A percentile compares a stretch with the other conserved stretches of the same genome.
phyloP scores from a whole-genome alignment of 2,329 filamentous ascomycete species.

The Fusarium concolor region DNA sequence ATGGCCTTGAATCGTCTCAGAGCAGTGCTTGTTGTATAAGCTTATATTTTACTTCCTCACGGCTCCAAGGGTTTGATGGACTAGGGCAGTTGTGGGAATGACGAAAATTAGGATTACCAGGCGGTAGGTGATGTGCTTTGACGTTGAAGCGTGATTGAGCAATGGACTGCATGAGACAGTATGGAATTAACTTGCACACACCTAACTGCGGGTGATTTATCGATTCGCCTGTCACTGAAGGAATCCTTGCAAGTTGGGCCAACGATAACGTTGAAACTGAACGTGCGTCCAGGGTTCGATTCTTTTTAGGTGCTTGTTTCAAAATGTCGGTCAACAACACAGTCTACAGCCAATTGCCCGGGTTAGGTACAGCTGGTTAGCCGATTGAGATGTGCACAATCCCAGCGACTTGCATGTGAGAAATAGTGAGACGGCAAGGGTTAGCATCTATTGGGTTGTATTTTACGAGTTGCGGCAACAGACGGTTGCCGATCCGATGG shows the following conservation, averaged over 20 bases:
- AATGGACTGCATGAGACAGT: background rate
- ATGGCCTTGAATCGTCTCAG: background rate
- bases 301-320: constrained; percentile 6
- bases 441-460: constrained; percentile 6
- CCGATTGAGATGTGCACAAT: constrained; percentile 20
- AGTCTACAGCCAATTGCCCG: background rate
- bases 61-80: background rate
- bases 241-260: constrained; percentile 2
- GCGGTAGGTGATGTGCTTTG: constrained; percentile 14
- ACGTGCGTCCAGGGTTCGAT: constrained; percentile 14
- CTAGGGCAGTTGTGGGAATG: background rate
- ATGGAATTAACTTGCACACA: background rate
- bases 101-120: constrained; percentile 5
- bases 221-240: constrained; percentile 5
- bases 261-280: background rate
- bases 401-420: constrained; percentile 29
- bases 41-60: background rate
- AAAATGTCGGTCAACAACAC: constrained; percentile 29
- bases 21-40: background rate
- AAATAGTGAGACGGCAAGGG: constrained; percentile 16
- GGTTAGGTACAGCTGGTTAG: background rate
- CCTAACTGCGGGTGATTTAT: background rate
- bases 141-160: background rate
- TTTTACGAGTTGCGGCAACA: constrained; percentile 9
- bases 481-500: constrained; percentile 32